Base-by-base conservation (phyloP, 1,284 basidiomycete genomes). In the Ustilago shanxiensis region DNA sequence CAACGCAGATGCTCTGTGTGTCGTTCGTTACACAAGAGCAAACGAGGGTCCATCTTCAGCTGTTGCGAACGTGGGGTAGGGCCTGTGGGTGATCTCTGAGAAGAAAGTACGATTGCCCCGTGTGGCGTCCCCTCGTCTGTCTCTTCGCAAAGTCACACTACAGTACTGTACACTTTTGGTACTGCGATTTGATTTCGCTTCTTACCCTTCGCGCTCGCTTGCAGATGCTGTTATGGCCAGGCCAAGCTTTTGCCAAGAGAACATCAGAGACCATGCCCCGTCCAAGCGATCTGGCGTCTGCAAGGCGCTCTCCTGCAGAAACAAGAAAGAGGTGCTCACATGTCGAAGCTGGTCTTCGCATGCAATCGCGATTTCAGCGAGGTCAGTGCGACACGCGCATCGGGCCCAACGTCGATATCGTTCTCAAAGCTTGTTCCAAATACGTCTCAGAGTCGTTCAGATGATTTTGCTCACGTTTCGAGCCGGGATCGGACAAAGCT, bases 221-320 rank as follows among this genome's bases (percentile, higher is more conserved):
- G 35, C 35, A 37, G 35, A 10, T 14, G 35, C 35, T 37, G 35
- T 16, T 3, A 37, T 8, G 35, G 35, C 14, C 13, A 8, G 18
- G 51, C 51, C 51, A 52, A 52, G 51, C 51, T 29, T 52, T 52
- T 33, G 51, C 51, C 51, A 52, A 52, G 51, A 52, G 18, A 18
- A 33, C 3, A 28, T 16, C 26, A 22, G 18, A 16, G 18, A 20
- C 51, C 44, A 3, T 20, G 3, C 11, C 35, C 35, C 5, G 9
- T 7, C 26, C 49, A 29, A 50, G 49, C 49, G 22, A 50, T 50
- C 28, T 24, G 49, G 28, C 49, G 10, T 24, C 49, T 50, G 49
- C 49, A 50, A 50, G 49, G 44, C n/a, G 3, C 13, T 37, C 35
- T 37, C 35, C 35, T 37, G 14, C 35, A 8, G 35, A 10, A 14